Evolutionary conservation across 2,329 filamentous ascomycete species (phyloP), one percentile per base, ranked within the genome.

Genomic region (Bipolaris zeicola): DNA sequence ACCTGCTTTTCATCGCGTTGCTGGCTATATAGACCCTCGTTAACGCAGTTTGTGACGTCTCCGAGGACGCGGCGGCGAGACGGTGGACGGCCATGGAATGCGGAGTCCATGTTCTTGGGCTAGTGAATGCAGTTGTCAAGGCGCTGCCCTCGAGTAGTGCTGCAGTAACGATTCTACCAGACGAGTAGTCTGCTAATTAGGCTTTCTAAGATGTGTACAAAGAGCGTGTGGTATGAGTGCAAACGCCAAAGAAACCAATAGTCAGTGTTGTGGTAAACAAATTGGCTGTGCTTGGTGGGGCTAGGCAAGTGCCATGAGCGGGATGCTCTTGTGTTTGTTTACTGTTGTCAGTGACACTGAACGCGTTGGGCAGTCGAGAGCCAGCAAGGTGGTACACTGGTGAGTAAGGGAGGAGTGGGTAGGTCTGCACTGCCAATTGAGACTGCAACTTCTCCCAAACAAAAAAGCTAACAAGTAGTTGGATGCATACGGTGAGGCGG

Each of bases 401-500:
- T 68, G 58, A 62, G 64, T 68, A 72, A 72, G 64, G 55, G 70
- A 73, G 54, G 61, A 69, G 56, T 65, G 61, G 67, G 65, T 56
- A 57, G 63, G 60, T 60, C 62, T 62, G 60, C 60, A 60, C 58
- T 57, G 60, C 60, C 65, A 69, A 69, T 62, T 61, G 62, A 66
- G 42, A 47, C 59, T 67, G 56, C 50, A 28, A 28, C 7, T 28
- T 63, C 52, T 62, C 62, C 52, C 62, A 60, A 3, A 67, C 68
- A 71, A 71, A 72, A 71, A 71, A 64, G 61, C 65, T 69, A 72
- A 69, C 67, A 70, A 67, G 65, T 67, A 53, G 65, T 66, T 67
- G 66, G 68, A 68, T 69, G 67, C 67, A 66, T 71, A 65, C 64
- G 66, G 63, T 66, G 58, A 58, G 31, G 58, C 47, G 44, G 52